Base-by-base conservation (phyloP, 805 yeast species). In the Sungouiozyma ichnusensis region DNA sequence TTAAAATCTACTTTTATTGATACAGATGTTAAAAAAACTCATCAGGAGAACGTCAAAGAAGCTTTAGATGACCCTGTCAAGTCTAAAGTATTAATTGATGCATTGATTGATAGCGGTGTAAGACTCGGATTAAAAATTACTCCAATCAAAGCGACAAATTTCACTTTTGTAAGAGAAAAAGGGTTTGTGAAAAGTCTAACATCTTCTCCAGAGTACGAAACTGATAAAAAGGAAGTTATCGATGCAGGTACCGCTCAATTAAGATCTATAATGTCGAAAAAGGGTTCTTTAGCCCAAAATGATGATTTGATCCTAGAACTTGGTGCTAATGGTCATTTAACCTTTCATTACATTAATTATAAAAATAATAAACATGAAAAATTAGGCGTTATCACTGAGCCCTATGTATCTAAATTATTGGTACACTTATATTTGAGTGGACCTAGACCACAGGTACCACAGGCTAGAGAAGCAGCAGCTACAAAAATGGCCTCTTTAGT, bases 141-240 rank as follows among this genome's bases (percentile, higher is more conserved):
- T 9, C 97, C 98, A 0, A 78, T 81, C 15, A 75, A 96, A 57
- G 86, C 84, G 60, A 90, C 97, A 1, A 97, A 90, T 63, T 87
- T 83, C 63, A 77, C 78, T 48, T 97, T 92, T 58, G 64, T 90
- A 54, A 75, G 83, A 49, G 97, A 92, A 57, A 97, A 97, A 0
- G 46, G 46, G 34, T 74, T 92, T 46, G 74, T 86, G 38, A 81
- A 88, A 58, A 77, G 95, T 0, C 74, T 85, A 37, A 68, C 80
- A 59, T 81, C 85, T 31, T 77, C 76, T 54, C 77, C 81, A 2
- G 64, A 71, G 45, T 74, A 81, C 40, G 77, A 77, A 49, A 63
- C 68, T 5, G 64, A 71, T 33, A 65, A 65, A 27, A 29, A 33
- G 18, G 75, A 69, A 2, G 64, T 60, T 18, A 57, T 74, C n/a